Evolutionary conservation across 1,139 yeast species (phyloP).

Genomic region (Blastobotrys raffinosifermentans): DNA sequence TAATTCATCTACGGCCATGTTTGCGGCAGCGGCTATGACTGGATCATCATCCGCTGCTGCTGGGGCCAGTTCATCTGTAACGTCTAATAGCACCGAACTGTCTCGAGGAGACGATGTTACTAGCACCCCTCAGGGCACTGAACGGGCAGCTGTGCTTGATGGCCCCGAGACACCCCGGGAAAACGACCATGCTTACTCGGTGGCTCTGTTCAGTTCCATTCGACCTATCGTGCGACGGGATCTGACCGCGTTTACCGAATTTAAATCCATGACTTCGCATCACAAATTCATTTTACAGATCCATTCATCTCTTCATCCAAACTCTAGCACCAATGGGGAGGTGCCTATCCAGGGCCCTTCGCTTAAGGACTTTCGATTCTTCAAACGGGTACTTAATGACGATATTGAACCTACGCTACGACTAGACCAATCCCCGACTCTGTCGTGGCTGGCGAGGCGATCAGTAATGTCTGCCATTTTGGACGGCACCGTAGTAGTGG

Average conservation of each 20-base stretch:
- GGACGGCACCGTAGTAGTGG: constrained; percentile 78
- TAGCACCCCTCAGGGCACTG: neutral
- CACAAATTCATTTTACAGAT: constrained; percentile 4
- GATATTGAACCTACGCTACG: constrained; percentile 73
- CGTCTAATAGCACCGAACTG: no score
- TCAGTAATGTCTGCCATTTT: constrained; percentile 60
- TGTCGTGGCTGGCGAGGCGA: constrained; percentile 54
- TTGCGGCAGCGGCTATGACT: no score
- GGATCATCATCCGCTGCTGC: no score
- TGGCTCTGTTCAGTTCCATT: constrained; percentile 9
- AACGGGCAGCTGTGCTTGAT: neutral
- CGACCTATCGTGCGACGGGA: constrained; percentile 21
- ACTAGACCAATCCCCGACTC: constrained; percentile 54
- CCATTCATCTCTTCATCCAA: constrained; percentile 3
- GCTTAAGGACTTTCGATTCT: constrained; percentile 53
- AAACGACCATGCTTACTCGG: neutral
- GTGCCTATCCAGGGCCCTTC: constrained; percentile 20
- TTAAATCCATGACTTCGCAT: constrained; percentile 10
- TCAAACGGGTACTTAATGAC: constrained; percentile 60
- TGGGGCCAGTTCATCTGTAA: neutral
- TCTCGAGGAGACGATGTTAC: neutral
- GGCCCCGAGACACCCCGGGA: neutral
- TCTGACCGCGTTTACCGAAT: constrained; percentile 12
- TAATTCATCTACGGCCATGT: no score
- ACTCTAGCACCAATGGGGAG: constrained; percentile 4